These are phyloP conservation scores for Olyra latifolia DNA, from an alignment of 176 grass and related monocot species.

Conservation along the genomic window DNA sequence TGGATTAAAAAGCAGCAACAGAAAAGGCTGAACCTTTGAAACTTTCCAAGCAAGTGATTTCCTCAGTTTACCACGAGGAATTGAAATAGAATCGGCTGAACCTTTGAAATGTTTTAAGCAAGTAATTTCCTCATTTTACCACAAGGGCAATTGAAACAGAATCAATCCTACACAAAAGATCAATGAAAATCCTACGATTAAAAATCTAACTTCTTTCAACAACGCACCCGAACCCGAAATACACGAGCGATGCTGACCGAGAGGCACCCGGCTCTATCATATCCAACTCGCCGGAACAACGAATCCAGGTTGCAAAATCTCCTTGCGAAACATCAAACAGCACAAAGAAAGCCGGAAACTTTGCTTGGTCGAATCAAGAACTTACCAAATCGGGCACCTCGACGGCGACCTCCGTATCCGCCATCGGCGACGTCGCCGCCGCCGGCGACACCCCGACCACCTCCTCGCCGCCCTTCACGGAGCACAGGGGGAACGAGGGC, in stretches of 20 bases:
- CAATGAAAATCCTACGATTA: not conserved
- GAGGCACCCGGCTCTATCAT: not conserved
- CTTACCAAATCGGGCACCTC: slow-evolving; percentile 65
- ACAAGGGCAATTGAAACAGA: not conserved
- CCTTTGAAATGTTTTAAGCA: not conserved
- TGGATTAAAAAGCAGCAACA: not conserved
- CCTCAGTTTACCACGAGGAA: not conserved
- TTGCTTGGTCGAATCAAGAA: slow-evolving; percentile 6
- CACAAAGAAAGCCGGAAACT: not conserved
- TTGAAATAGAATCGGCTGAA: not conserved
- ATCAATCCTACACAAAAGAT: not conserved
- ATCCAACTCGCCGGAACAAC: not conserved
- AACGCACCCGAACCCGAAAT: not conserved
- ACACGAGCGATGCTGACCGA: not conserved
- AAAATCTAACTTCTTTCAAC: not conserved
- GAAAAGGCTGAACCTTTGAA: not conserved
- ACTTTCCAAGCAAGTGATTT: not conserved
- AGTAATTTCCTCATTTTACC: not conserved
- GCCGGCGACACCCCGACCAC: slow-evolving; percentile 23
- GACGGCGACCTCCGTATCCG: slow-evolving; percentile 26
- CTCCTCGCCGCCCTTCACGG: slow-evolving; percentile 46
- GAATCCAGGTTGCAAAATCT: not conserved
- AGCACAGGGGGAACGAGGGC: slow-evolving; percentile 36
- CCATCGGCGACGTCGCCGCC: slow-evolving; percentile 24
- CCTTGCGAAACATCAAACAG: not conserved